Conservation (phyloP, 2,329 filamentous ascomycete species). For the Moelleriella libera region DNA sequence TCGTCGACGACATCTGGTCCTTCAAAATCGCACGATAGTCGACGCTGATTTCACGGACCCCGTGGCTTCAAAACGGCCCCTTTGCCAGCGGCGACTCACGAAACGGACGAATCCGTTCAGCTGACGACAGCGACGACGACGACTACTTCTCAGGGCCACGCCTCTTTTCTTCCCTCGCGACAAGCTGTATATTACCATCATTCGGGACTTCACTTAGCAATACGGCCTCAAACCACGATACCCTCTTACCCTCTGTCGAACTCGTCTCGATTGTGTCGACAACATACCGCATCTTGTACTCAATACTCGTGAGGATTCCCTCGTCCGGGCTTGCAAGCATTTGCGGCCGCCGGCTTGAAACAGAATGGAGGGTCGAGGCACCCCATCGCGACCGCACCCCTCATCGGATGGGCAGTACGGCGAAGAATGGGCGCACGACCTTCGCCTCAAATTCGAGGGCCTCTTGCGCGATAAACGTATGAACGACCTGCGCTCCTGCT, state of each 20-base stretch:
- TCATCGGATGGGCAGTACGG: constrained; percentile 32
- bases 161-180: background rate
- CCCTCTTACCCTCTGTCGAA: background rate
- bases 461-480: constrained; percentile 76
- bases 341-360: background rate
- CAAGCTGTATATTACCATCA: background rate
- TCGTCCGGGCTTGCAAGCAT: too few species aligned
- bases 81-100: constrained; percentile 4
- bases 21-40: too few species aligned
- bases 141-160: constrained; percentile 1
- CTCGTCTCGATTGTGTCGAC: background rate
- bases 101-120: constrained; percentile 4
- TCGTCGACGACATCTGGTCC: too few species aligned
- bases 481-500: constrained; percentile 49
- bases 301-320: too few species aligned
- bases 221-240: too few species aligned
- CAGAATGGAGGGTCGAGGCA: constrained; percentile 24
- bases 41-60: too few species aligned
- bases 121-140: constrained; percentile 6
- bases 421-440: constrained; percentile 63
- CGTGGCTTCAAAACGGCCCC: background rate
- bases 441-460: constrained; percentile 76
- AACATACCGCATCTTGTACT: background rate
- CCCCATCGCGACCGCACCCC: constrained; percentile 15
- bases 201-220: too few species aligned